Conservation (phyloP, 192 early-diverging fungal genomes). For the Coemansia erecta region DNA sequence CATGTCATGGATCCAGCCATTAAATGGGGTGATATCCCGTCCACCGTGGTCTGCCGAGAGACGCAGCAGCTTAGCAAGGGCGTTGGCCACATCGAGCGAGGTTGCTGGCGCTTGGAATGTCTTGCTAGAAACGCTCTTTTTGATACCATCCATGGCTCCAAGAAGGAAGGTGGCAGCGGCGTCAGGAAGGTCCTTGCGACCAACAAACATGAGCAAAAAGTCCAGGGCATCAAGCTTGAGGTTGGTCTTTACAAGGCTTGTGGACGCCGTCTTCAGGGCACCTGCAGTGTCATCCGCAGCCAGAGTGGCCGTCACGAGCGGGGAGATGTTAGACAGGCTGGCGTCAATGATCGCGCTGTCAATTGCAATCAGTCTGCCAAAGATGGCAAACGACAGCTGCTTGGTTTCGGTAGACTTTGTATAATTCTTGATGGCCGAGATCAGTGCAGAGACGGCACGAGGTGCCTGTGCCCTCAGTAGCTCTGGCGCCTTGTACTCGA, state of each 20-base stretch:
- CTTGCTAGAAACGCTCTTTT: slow-evolving; percentile 20
- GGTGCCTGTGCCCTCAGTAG: slow-evolving; percentile 26
- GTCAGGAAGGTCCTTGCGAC: slow-evolving; percentile 12
- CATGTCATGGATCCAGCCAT: slow-evolving; percentile 23
- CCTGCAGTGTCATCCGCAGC: slow-evolving; percentile 28
- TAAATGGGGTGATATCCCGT: slow-evolving; percentile 14
- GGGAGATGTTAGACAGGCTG: slow-evolving; percentile 13
- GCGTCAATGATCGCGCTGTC: slow-evolving; percentile 19
- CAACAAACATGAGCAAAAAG: slow-evolving; percentile 22
- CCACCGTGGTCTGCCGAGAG: slow-evolving; percentile 8
- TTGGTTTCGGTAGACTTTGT: slow-evolving; percentile 43
- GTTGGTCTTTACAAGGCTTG: slow-evolving; percentile 35
- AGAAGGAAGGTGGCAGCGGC: slow-evolving; percentile 20
- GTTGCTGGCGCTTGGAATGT: slow-evolving; percentile 27
- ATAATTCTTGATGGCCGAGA: slow-evolving; percentile 30
- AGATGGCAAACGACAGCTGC: slow-evolving; percentile 42
- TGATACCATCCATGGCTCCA: slow-evolving; percentile 17
- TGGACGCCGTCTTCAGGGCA: slow-evolving; percentile 29
- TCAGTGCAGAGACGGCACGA: slow-evolving; percentile 15
- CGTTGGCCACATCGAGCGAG: slow-evolving; percentile 13
- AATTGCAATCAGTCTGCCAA: slow-evolving; percentile 19
- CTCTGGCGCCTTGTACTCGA: slow-evolving; percentile 14
- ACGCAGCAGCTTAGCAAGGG: slow-evolving; percentile 21
- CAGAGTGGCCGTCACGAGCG: slow-evolving; percentile 22
- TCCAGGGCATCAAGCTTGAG: slow-evolving; percentile 44